These are phyloP conservation scores for Cantharellus anzutake DNA, from an alignment of 768 basidiomycete species.

Conservation along the genomic window DNA sequence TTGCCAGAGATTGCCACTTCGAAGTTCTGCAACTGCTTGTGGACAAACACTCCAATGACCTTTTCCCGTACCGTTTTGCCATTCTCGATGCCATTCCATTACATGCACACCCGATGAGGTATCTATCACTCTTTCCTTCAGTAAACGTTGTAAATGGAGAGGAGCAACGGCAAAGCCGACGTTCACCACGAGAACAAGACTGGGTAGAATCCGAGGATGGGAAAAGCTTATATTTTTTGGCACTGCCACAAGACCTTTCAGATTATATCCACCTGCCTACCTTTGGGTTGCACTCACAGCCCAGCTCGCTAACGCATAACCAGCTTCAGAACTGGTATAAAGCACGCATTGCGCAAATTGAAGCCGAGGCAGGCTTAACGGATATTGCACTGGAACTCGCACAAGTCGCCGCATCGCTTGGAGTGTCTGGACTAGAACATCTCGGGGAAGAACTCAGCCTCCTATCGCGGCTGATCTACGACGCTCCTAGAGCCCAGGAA, in stretches of 20 bases:
- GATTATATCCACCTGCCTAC: slow-evolving; percentile 1
- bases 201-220: slow-evolving; percentile 5
- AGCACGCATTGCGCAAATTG: slow-evolving; percentile 37
- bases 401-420: slow-evolving; percentile 73
- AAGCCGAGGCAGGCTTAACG: slow-evolving; percentile 51
- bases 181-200: slow-evolving; percentile 3
- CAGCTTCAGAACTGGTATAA: slow-evolving; percentile 63
- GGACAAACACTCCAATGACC: slow-evolving; percentile 29
- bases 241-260: slow-evolving; percentile 3
- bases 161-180: slow-evolving; percentile 18
- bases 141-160: slow-evolving; percentile 29
- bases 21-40: slow-evolving; percentile 38
- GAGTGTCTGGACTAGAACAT: slow-evolving; percentile 58
- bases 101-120: slow-evolving; percentile 44
- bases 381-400: slow-evolving; percentile 60
- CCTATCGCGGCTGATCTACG: slow-evolving; percentile 74
- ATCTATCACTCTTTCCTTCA: slow-evolving; percentile 40
- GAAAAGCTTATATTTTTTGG: not conserved
- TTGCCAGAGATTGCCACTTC: slow-evolving; percentile 47
- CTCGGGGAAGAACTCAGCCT: slow-evolving; percentile 85
- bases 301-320: slow-evolving; percentile 23
- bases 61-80: slow-evolving; percentile 52
- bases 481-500: slow-evolving; percentile 29
- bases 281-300: not conserved
- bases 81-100: slow-evolving; percentile 62